Percentiles rank a stretch among this genome's conserved stretches.
Conservation (phyloP, 2,329 filamentous ascomycete species). For the Trichophyton rubrum region DNA sequence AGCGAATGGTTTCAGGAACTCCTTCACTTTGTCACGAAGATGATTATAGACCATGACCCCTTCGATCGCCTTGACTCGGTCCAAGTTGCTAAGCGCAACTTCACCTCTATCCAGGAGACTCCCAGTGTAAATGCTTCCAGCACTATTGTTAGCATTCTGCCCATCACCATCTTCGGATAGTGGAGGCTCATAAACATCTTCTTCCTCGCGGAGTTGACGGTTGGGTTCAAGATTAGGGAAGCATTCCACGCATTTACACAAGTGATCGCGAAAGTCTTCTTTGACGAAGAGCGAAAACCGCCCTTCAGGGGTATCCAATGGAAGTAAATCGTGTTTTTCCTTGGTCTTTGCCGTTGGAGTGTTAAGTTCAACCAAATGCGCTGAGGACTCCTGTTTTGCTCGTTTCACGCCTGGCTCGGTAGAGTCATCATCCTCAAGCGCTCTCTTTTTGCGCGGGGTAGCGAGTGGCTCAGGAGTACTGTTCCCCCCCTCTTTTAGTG, state of each 20-base stretch:
- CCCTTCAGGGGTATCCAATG: conserved; percentile 39
- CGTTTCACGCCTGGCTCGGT: conserved; percentile 37
- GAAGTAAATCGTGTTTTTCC: conserved; percentile 53
- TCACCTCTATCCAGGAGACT: conserved; percentile 85
- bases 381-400: conserved; percentile 34
- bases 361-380: conserved; percentile 13
- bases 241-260: conserved; percentile 76
- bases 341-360: conserved; percentile 5
- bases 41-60: conserved; percentile 98
- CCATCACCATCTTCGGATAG: conserved; percentile 55
- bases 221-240: conserved; percentile 60
- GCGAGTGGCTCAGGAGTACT: conserved; percentile 13
- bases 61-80: conserved; percentile 85
- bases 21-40: conserved; percentile 88
- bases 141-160: conserved; percentile 35
- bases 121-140: conserved; percentile 55
- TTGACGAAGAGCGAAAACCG: conserved; percentile 73
- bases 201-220: conserved; percentile 78
- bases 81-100: conserved; percentile 78
- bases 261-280: conserved; percentile 61
- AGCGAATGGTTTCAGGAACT: conserved; percentile 85
- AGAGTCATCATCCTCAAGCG: conserved; percentile 41
- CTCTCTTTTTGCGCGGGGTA: conserved; percentile 49
- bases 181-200: conserved; percentile 87
- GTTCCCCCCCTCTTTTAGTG: background rate